Conservation (phyloP, 2,329 filamentous ascomycete genomes). For the Ophiocordyceps australis region DNA sequence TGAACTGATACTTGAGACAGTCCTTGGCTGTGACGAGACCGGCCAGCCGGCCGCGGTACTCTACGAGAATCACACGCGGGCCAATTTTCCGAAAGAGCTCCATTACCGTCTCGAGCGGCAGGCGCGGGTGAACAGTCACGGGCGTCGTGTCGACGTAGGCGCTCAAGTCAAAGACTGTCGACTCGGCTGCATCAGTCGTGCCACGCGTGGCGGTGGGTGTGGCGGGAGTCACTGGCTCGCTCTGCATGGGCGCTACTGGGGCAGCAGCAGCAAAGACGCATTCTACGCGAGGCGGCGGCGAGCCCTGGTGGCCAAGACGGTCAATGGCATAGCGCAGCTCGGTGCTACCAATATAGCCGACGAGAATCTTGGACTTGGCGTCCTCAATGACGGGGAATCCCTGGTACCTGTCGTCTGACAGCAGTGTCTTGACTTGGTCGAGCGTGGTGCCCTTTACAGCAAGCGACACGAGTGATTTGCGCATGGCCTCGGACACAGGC, state of each 20-base stretch:
- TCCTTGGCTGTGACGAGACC: constrained; percentile 94
- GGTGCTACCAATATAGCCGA: constrained; percentile 85
- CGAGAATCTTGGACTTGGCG: constrained; percentile 45
- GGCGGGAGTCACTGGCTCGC: constrained; percentile 15
- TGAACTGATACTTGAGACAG: constrained; percentile 94
- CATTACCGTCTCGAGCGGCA: constrained; percentile 93
- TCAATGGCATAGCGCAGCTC: constrained; percentile 85
- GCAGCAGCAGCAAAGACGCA: constrained; percentile 54
- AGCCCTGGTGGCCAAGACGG: constrained; percentile 49
- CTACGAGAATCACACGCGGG: constrained; percentile 79
- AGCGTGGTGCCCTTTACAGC: constrained; percentile 59
- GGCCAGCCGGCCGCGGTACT: constrained; percentile 67
- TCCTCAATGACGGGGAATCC: constrained; percentile 87
- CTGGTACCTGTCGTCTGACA: constrained; percentile 67
- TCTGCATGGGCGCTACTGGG: constrained; percentile 14
- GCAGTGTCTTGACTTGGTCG: constrained; percentile 56
- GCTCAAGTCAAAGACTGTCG: constrained; percentile 56
- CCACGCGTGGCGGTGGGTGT: constrained; percentile 35
- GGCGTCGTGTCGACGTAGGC: constrained; percentile 82
- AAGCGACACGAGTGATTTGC: constrained; percentile 52
- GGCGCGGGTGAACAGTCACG: constrained; percentile 73
- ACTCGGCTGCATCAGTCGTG: constrained; percentile 33
- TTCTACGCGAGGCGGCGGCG: constrained; percentile 43
- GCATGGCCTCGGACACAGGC: constrained; percentile 83
- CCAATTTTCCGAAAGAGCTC: constrained; percentile 98